Conservation (phyloP, 1,284 basidiomycete genomes). For the Moniliophthora roreri region DNA sequence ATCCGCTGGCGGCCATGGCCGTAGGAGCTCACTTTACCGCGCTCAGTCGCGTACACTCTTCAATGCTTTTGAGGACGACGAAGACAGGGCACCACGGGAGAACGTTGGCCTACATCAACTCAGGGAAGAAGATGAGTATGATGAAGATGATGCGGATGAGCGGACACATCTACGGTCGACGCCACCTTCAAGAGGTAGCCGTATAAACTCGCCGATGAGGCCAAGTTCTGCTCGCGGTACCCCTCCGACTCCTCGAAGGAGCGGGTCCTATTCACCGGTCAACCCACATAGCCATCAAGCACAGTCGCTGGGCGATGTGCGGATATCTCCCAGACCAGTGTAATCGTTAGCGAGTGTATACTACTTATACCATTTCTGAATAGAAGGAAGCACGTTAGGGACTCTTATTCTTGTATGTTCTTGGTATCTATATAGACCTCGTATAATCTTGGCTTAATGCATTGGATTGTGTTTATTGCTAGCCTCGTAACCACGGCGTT, state of each 20-base stretch:
- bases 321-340: constrained; percentile 20
- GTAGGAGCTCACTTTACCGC: constrained; percentile 59
- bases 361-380: no score
- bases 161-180: constrained; percentile 42
- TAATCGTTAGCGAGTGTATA: neutral
- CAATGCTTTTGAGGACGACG: constrained; percentile 55
- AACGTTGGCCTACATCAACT: constrained; percentile 28
- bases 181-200: neutral
- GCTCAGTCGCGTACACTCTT: constrained; percentile 62
- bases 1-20: constrained; percentile 36
- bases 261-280: constrained; percentile 11
- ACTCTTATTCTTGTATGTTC: no score
- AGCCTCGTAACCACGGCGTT: no score
- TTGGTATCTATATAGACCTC: no score
- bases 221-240: neutral
- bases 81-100: constrained; percentile 16
- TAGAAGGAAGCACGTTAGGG: no score
- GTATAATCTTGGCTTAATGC: no score
- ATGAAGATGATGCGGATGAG: constrained; percentile 50
- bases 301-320: constrained; percentile 19
- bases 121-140: constrained; percentile 45
- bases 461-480: no score
- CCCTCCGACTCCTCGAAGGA: constrained; percentile 16
- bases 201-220: neutral
- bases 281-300: constrained; percentile 9